These are phyloP conservation scores for Oryza rufipogon DNA, from an alignment of 176 grass and related monocot species.

Conservation along the genomic window DNA sequence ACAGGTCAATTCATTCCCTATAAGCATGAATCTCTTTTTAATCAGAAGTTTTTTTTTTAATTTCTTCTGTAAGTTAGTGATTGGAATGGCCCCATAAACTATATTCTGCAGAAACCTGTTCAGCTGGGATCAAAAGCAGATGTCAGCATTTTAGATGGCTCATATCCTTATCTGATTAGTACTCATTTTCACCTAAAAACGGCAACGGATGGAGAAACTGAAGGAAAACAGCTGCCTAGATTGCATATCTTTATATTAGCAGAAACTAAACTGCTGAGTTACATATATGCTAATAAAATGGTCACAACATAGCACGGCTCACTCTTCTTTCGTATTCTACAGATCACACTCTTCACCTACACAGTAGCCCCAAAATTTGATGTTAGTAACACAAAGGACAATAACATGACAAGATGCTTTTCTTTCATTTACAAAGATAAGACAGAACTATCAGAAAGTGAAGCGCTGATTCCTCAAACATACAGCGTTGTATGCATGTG, in stretches of 20 bases:
- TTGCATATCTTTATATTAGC: conserved; percentile 2
- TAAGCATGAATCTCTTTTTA: conserved; percentile 19
- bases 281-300: not conserved
- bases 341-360: conserved; percentile 2
- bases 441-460: not conserved
- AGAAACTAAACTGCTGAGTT: not conserved
- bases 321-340: not conserved
- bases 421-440: conserved; percentile 40
- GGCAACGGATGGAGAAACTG: conserved; percentile 25
- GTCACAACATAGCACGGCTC: not conserved
- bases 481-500: conserved; percentile 12
- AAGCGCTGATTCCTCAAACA: conserved; percentile 10
- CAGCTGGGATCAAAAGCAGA: not conserved
- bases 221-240: conserved; percentile 14
- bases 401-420: not conserved
- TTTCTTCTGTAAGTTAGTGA: not conserved
- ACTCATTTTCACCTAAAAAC: conserved; percentile 30
- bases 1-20: conserved; percentile 38
- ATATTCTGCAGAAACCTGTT: conserved; percentile 8
- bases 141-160: not conserved
- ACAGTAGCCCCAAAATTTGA: not conserved
- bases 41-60: not conserved
- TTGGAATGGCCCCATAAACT: conserved; percentile 4
- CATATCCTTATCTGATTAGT: not conserved
- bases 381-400: not conserved